Base-by-base conservation (phyloP, 805 yeast genomes). In the Yarrowia bubula region DNA sequence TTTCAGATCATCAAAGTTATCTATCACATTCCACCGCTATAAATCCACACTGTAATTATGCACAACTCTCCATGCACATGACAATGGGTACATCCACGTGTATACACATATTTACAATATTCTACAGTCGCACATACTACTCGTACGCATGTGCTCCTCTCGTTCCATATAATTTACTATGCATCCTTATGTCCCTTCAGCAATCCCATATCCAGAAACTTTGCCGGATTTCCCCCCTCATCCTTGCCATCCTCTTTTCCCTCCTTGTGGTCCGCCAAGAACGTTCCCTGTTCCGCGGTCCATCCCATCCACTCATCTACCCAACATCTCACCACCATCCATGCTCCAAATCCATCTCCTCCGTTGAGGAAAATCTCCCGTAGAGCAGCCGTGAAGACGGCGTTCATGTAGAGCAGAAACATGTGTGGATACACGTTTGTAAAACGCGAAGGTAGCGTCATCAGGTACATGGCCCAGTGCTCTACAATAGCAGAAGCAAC, bases 251-350 rank as follows among this genome's bases (percentile, higher is more conserved):
- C 47, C 61, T 55, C 39, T 43, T 38, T 55, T 22, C 15, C 22
- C 28, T 55, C 47, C 61, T 55, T 55, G 46, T 61, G 46, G 48
- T 58, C 63, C 11, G 41, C 55, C 32, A 75, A 58, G 58, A 74
- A 74, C 17, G 75, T 75, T 15, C 75, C 74, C 66, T 72, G 74
- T 70, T 87, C 91, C 31, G 87, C 86, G 65, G 82, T 76, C 85
- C 90, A 86, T 1, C 81, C 81, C 67, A 87, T 77, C 80, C 84
- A 88, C 71, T 88, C 93, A 70, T 86, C 90, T 7, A 86, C 77
- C 92, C 93, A 89, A 72, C 91, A 85, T 65, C 89, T 78, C 2
- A 87, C 78, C 48, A 84, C 80, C 90, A 91, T 88, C 93, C 93
- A 89, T 2, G 85, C 83, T 9, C 85, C 86, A 72, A 88, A 86